These are phyloP conservation scores for Hymenoscyphus infarciens DNA, from an alignment of 2,329 filamentous ascomycete species.

Conservation along the genomic window DNA sequence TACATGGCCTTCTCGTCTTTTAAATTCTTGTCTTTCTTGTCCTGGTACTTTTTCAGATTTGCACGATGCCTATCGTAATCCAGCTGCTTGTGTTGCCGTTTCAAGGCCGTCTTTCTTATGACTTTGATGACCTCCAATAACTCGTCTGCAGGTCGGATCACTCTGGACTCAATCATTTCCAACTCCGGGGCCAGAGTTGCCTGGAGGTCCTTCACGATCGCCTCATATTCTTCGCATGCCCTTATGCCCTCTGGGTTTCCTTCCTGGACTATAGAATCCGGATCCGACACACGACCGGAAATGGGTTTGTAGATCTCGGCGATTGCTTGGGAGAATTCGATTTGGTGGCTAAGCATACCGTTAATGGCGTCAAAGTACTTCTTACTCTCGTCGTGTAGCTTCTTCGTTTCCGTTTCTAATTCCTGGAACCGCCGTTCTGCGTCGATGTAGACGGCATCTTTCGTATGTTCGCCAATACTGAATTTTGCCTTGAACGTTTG, in stretches of 20 bases:
- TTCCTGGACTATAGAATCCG: constrained; percentile 73
- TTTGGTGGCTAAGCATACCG: constrained; percentile 95
- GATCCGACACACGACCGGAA: constrained; percentile 91
- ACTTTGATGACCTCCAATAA: constrained; percentile 92
- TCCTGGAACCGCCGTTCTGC: constrained; percentile 92
- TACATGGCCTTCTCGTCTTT: constrained; percentile 98
- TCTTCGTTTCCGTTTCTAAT: constrained; percentile 93
- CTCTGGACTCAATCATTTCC: constrained; percentile 92
- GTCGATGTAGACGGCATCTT: constrained; percentile 92
- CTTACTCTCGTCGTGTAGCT: constrained; percentile 91
- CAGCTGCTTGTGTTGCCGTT: constrained; percentile 95
- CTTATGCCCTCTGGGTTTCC: constrained; percentile 90
- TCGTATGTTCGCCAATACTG: constrained; percentile 92
- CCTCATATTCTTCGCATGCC: constrained; percentile 95
- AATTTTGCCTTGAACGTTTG: constrained; percentile 90
- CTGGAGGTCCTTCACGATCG: constrained; percentile 84
- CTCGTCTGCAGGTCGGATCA: constrained; percentile 91
- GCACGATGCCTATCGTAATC: constrained; percentile 88
- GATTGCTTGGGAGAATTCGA: constrained; percentile 95
- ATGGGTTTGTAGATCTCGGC: constrained; percentile 98
- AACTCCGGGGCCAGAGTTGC: constrained; percentile 85
- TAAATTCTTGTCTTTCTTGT: constrained; percentile 92
- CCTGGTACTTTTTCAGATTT: constrained; percentile 87
- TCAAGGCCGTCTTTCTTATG: constrained; percentile 81
- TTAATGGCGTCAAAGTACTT: constrained; percentile 99